A percentile compares a stretch with the other conserved stretches of the same genome.
phyloP scores from a whole-genome alignment of 1,139 yeast species.

The Yarrowia galli region DNA sequence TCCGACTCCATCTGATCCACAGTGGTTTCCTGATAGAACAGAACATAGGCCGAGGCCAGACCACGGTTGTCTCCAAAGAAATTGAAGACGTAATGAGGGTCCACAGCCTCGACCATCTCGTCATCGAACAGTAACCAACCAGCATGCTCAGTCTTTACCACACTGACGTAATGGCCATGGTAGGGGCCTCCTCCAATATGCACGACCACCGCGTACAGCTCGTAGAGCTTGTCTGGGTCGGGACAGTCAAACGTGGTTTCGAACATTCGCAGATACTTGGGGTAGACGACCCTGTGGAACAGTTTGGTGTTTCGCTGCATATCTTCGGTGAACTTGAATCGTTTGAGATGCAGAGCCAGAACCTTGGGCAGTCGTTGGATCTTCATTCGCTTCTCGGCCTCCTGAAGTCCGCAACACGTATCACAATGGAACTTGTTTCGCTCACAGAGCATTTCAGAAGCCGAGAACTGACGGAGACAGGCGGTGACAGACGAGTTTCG shows the following conservation, averaged over 20 bases:
- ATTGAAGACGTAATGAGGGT: constrained; percentile 79
- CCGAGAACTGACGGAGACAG: constrained; percentile 80
- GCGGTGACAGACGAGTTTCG: constrained; percentile 76
- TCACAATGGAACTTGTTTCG: constrained; percentile 94
- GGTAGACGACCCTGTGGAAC: constrained; percentile 84
- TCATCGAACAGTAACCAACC: constrained; percentile 96
- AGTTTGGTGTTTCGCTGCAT: constrained; percentile 83
- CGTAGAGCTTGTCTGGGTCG: constrained; percentile 68
- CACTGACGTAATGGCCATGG: constrained; percentile 93
- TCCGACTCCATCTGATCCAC: constrained; percentile 37
- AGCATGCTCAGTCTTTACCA: constrained; percentile 77
- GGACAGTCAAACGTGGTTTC: constrained; percentile 70
- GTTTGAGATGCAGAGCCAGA: constrained; percentile 80
- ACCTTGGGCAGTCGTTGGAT: constrained; percentile 79
- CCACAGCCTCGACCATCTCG: constrained; percentile 90
- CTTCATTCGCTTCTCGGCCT: constrained; percentile 92
- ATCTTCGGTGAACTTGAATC: constrained; percentile 90
- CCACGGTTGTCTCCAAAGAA: constrained; percentile 92
- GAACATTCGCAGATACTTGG: constrained; percentile 73
- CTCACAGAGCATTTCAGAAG: constrained; percentile 83
- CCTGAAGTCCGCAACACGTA: constrained; percentile 87
- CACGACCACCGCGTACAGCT: constrained; percentile 83
- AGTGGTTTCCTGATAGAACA: constrained; percentile 65
- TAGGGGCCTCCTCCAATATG: constrained; percentile 98
- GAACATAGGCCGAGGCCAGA: constrained; percentile 87